Base-by-base conservation (phyloP, 2,329 filamentous ascomycete species). In the Arthroderma sp. region DNA sequence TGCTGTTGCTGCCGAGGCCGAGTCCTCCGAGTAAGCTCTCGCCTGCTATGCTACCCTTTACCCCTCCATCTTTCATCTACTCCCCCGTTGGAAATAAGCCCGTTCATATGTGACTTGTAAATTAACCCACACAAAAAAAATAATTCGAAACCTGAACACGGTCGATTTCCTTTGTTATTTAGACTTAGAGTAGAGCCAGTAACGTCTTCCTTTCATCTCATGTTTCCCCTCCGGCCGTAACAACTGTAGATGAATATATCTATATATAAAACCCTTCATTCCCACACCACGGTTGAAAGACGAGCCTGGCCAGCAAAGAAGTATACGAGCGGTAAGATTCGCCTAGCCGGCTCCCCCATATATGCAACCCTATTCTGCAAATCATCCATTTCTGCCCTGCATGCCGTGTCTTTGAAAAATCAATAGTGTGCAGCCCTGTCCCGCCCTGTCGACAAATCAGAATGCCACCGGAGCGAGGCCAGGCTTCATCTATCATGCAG, bases 1-100 rank as follows among this genome's bases (percentile, higher is more conserved):
- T 8, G 67, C 65, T 52, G 66, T 66, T 64, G 57, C 64, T 41
- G 63, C 56, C 58, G 31, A 63, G 62, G 66, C 60, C 47, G 67
- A 62, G 55, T 56, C 60, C 38, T 52, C 62, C 47, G 60, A 60
- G 52, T 54, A 41, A 54, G 33, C n/a, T n/a, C n/a, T 43, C n/a
- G 11, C 11, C 47, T 51, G 4, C 33, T 25, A 11, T 19, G 9
- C 3, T 25, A 31, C 33, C 13, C 23, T n/a, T 41, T 47, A 11
- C 21, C 41, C 21, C 19, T 23, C 25, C 25, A 47, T 47, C 23
- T 43, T 43, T 19, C 39, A 5, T 7, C 21, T n/a, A 23, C 19
- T 19, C 21, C 41, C 28, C 47, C n/a, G 25, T 51, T 28, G 47
- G 28, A 51, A 51, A 17, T 17, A 33, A 33, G 47, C 47, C 25